phyloP scores from a whole-genome alignment of 2,329 filamentous ascomycete genomes.

The Phaeoacremonium minimum region DNA sequence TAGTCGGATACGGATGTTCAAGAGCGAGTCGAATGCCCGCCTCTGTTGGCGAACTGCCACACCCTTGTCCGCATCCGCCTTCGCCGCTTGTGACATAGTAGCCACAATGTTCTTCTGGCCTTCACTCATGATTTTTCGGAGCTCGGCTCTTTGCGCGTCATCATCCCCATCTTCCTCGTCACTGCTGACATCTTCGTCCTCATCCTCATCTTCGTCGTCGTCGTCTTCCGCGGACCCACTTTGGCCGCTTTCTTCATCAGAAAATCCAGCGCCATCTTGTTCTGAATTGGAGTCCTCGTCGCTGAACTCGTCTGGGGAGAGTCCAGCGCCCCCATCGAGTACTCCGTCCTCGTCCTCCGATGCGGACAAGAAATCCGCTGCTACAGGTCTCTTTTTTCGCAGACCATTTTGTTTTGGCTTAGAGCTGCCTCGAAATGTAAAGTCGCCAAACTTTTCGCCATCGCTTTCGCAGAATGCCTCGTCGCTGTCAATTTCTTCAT shows the following conservation, averaged over 20 bases:
- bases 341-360: constrained; percentile 32
- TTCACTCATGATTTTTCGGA: constrained; percentile 64
- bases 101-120: constrained; percentile 64
- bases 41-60: constrained; percentile 81
- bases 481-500: constrained; percentile 59
- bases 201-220: constrained; percentile 27
- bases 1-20: constrained; percentile 86
- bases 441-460: constrained; percentile 74
- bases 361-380: constrained; percentile 54
- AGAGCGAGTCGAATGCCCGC: constrained; percentile 77
- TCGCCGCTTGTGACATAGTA: constrained; percentile 58
- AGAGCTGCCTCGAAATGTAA: constrained; percentile 58
- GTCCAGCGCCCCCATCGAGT: constrained; percentile 27
- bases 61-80: constrained; percentile 80
- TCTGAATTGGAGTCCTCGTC: constrained; percentile 11
- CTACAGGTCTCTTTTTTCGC: constrained; percentile 35
- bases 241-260: constrained; percentile 19
- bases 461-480: constrained; percentile 79
- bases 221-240: constrained; percentile 28
- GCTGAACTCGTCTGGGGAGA: constrained; percentile 27
- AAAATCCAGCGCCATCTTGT: constrained; percentile 14
- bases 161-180: constrained; percentile 22
- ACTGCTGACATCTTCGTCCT: constrained; percentile 22
- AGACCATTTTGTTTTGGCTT: constrained; percentile 34
- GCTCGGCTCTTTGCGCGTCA: constrained; percentile 44